Percentiles rank a stretch among this genome's conserved stretches.
Conservation (phyloP, 768 basidiomycete genomes). For the Russula ochroleuca region DNA sequence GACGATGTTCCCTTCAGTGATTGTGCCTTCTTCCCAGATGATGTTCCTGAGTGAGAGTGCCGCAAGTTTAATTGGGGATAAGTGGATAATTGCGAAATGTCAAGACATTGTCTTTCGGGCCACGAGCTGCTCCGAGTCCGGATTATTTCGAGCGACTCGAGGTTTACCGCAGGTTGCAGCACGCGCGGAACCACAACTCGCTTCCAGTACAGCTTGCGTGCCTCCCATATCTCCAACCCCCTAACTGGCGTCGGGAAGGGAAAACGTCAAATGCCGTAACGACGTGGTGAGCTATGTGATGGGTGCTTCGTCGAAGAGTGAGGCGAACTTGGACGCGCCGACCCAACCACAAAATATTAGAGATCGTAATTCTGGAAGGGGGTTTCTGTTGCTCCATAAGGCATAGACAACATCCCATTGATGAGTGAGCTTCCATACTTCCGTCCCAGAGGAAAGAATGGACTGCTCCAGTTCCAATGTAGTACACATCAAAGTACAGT, state of each 20-base stretch:
- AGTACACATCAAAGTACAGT: not conserved
- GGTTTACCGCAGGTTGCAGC: not conserved
- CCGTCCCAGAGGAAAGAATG: no score
- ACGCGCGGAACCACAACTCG: not conserved
- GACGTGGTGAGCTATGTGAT: not conserved
- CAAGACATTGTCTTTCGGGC: not conserved
- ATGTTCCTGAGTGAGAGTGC: not conserved
- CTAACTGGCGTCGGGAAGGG: not conserved
- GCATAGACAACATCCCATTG: not conserved
- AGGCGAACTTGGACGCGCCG: not conserved
- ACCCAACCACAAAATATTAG: not conserved
- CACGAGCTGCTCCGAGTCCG: not conserved
- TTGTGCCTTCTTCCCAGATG: not conserved
- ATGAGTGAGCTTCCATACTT: not conserved
- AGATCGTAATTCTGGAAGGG: not conserved
- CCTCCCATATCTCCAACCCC: not conserved
- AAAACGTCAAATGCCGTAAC: not conserved
- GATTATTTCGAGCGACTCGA: not conserved
- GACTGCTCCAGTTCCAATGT: no score
- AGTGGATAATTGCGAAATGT: not conserved
- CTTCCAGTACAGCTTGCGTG: not conserved
- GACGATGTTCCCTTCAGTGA: not conserved
- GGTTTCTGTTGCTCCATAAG: not conserved
- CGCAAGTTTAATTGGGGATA: not conserved
- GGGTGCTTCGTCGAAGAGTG: not conserved